A percentile compares a stretch with the other conserved stretches of the same genome.
Evolutionary conservation across 2,329 filamentous ascomycete species (phyloP).

Genomic region (Colletotrichum ledebouriae): DNA sequence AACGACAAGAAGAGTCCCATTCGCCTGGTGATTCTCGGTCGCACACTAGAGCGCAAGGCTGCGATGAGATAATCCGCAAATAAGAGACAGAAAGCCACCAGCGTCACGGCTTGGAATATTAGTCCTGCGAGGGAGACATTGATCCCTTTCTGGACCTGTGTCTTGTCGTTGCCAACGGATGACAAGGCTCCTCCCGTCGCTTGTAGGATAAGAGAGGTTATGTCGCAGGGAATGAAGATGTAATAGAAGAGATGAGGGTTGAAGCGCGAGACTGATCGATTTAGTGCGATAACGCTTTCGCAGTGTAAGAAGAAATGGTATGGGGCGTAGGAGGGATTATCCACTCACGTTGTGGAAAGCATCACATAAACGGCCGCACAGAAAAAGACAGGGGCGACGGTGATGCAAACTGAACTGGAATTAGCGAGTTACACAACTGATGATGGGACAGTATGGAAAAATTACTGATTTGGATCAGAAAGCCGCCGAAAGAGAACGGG

Average conservation of each 20-base stretch:
- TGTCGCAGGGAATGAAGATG: slow-evolving; percentile 63
- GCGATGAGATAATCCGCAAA: slow-evolving; percentile 57
- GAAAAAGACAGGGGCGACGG: slow-evolving; percentile 48
- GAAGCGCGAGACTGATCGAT: slow-evolving; percentile 47
- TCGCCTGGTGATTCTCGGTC: slow-evolving; percentile 48
- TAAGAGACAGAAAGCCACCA: slow-evolving; percentile 59
- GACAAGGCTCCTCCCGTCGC: slow-evolving; percentile 64
- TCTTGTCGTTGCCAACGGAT: slow-evolving; percentile 44
- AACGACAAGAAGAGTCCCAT: slow-evolving; percentile 65
- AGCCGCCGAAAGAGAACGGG: slow-evolving; percentile 69
- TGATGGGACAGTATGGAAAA: not conserved
- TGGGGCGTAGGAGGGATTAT: slow-evolving; percentile 32
- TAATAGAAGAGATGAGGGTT: slow-evolving; percentile 49
- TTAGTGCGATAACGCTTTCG: slow-evolving; percentile 47
- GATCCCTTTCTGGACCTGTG: slow-evolving; percentile 54
- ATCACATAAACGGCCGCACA: slow-evolving; percentile 49
- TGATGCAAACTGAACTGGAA: slow-evolving; percentile 48
- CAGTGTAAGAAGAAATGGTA: not conserved
- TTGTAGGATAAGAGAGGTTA: slow-evolving; percentile 66
- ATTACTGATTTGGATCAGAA: slow-evolving; percentile 71
- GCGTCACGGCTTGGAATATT: slow-evolving; percentile 63
- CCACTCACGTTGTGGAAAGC: slow-evolving; percentile 39
- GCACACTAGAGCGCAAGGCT: slow-evolving; percentile 45
- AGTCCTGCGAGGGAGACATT: slow-evolving; percentile 65
- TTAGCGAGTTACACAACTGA: not conserved